Conservation (phyloP, 352 stramenopile genomes). For the Phytophthora hybrid region DNA sequence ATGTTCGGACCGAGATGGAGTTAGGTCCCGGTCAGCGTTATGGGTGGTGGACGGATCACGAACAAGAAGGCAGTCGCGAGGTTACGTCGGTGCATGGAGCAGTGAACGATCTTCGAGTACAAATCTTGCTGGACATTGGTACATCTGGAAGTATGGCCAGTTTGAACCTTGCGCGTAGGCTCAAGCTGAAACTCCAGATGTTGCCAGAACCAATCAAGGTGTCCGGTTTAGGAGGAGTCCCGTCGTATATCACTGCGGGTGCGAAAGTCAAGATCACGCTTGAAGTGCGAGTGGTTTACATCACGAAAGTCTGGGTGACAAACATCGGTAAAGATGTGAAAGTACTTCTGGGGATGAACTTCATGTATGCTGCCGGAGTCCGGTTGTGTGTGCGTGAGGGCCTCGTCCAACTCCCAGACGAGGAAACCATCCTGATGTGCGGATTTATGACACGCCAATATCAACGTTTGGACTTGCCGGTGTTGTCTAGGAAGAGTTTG, state of each 20-base stretch:
- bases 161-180: not conserved
- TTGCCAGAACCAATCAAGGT: not conserved
- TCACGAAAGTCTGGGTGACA: too few species aligned
- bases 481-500: not conserved
- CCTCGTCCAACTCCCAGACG: too few species aligned
- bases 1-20: not conserved
- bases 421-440: not conserved
- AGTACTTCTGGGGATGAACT: too few species aligned
- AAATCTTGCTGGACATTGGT: not conserved
- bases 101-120: not conserved
- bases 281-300: too few species aligned
- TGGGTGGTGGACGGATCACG: constrained; percentile 7
- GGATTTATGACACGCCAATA: not conserved
- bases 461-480: not conserved
- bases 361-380: too few species aligned
- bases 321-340: too few species aligned
- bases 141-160: constrained; percentile 3
- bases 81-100: constrained; percentile 1
- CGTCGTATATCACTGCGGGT: too few species aligned
- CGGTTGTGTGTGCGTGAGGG: too few species aligned
- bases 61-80: not conserved
- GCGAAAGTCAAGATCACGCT: too few species aligned
- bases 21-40: not conserved
- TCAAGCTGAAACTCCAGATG: too few species aligned
- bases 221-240: too few species aligned